Percentiles rank a stretch among this genome's conserved stretches.
Evolutionary conservation across 768 basidiomycete species (phyloP).

Genomic region (Pseudohyphozyma bogoriensis): DNA sequence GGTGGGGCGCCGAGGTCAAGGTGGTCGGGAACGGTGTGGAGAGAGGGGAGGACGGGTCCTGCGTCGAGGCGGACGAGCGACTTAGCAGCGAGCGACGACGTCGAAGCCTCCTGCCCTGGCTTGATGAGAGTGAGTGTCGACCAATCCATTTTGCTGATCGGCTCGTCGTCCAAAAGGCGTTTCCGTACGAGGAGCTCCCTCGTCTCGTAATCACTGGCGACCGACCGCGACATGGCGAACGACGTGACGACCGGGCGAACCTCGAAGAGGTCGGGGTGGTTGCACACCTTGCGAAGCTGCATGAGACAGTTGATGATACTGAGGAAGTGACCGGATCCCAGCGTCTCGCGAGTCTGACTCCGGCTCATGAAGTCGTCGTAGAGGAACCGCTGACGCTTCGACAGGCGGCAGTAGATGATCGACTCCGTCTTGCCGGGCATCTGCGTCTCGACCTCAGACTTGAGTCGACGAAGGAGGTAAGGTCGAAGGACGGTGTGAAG

Average conservation of each 20-base stretch:
- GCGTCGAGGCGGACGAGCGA: conserved; percentile 21
- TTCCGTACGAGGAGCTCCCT: conserved; percentile 38
- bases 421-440: conserved; percentile 62
- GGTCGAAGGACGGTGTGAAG: conserved; percentile 72
- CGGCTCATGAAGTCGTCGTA: conserved; percentile 75
- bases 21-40: conserved; percentile 12
- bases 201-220: conserved; percentile 38
- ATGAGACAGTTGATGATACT: conserved; percentile 56
- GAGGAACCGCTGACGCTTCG: conserved; percentile 63
- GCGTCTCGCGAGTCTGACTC: conserved; percentile 53
- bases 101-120: conserved; percentile 19
- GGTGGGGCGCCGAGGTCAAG: conserved; percentile 41
- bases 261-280: conserved; percentile 88
- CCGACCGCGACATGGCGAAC: conserved; percentile 40
- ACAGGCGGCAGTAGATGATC: conserved; percentile 82
- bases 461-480: conserved; percentile 87
- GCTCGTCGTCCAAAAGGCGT: conserved; percentile 34
- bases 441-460: conserved; percentile 79
- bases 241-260: conserved; percentile 41
- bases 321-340: conserved; percentile 55
- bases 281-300: conserved; percentile 96
- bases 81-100: conserved; percentile 11
- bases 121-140: conserved; percentile 26
- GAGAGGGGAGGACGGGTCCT: conserved; percentile 3
- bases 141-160: conserved; percentile 29